Evolutionary conservation across 73 alveolate genomes (phyloP), one percentile per base, ranked within the genome.

Genomic region (Loxodes magnus): DNA sequence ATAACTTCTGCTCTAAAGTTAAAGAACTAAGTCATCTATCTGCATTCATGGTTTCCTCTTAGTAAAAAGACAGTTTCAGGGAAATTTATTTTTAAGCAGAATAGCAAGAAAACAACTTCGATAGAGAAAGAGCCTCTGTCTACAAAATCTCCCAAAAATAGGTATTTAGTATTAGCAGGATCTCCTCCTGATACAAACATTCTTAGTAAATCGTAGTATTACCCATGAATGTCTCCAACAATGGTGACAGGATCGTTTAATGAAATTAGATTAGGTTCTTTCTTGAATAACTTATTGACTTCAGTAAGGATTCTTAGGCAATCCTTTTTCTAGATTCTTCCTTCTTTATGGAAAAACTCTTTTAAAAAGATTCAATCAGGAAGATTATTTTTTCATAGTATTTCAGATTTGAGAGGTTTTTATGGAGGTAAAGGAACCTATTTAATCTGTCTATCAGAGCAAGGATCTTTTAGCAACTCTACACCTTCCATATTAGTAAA

Each of bases 181-280:
- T 74, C 67, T 16, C 97, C 97, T 5, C 94, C 97, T 0, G 79
- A 92, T 44, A 84, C 96, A 33, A 88, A 64, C 84, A 87, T 74
- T 44, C 76, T 84, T 23, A 88, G 76, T 36, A 88, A 67, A 71
- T 88, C 98, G n/a, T n/a, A n/a, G n/a, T n/a, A n/a, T n/a, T n/a
- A n/a, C n/a, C n/a, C n/a, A n/a, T n/a, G n/a, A n/a, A 88, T 63
- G 53, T 88, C 98, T 4, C 98, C 98, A n/a, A 88, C 98, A 31
- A 77, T 89, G 26, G 92, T 84, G 16, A 82, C 79, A 28, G 98
- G 94, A 50, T 86, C 92, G 41, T 79, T 62, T 14, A 75, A 61
- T 35, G 69, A 70, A 36, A 82, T 29, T 24, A 93, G 71, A 51
- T 93, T 93, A 6, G 97, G 94, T 55, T 93, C 99, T 56, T 71